A percentile compares a stretch with the other conserved stretches of the same genome.
Evolutionary conservation across 768 basidiomycete genomes (phyloP).

Genomic region (Crucibulum laeve): DNA sequence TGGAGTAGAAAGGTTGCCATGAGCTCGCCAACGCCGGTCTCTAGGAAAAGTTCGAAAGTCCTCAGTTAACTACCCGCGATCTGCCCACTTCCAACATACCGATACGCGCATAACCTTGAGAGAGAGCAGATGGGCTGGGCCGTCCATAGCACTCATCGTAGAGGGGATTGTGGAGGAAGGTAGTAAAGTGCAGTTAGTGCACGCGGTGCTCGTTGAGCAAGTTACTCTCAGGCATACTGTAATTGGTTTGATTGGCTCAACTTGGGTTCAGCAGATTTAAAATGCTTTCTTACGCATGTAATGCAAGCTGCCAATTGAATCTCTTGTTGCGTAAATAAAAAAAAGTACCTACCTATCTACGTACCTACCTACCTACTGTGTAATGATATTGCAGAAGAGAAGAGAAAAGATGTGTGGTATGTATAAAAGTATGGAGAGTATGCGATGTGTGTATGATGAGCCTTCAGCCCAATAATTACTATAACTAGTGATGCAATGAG

Average conservation of each 20-base stretch:
- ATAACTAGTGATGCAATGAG: slow-evolving; percentile 2
- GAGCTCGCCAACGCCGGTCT: slow-evolving; percentile 69
- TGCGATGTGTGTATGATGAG: slow-evolving; percentile 5
- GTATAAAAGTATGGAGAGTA: no score
- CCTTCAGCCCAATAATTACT: slow-evolving; percentile 7
- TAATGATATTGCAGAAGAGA: no score
- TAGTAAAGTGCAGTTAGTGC: neutral
- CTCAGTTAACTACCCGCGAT: slow-evolving; percentile 3
- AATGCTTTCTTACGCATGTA: no score
- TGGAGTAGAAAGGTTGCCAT: slow-evolving; percentile 88
- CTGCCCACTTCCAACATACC: slow-evolving; percentile 43
- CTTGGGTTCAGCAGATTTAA: no score
- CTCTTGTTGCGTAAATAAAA: no score
- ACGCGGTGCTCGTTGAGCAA: neutral
- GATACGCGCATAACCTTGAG: slow-evolving; percentile 88
- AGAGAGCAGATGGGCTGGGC: slow-evolving; percentile 62
- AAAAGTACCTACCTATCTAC: no score
- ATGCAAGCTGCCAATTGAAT: no score
- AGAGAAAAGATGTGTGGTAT: no score
- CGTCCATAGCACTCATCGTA: slow-evolving; percentile 37
- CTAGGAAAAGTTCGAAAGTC: slow-evolving; percentile 29
- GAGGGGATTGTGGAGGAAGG: slow-evolving; percentile 4
- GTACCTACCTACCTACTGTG: no score
- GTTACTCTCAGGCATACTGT: no score
- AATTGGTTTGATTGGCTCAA: no score